Evolutionary conservation across 345 rosid genomes (phyloP).

Genomic region (Citrus sp.): DNA sequence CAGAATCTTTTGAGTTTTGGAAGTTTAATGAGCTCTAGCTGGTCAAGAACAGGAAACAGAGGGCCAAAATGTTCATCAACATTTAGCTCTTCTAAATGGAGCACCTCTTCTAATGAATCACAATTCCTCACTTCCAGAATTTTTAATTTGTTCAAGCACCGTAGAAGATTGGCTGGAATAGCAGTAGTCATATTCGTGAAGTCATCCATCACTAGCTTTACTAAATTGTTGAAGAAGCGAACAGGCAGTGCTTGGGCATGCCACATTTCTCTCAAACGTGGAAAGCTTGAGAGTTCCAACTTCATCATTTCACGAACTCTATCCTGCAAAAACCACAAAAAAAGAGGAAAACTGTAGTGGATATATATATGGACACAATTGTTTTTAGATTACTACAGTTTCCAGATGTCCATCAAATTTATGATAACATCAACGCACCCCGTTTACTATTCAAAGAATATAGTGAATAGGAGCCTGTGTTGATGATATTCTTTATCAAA

Average conservation of each 20-base stretch:
- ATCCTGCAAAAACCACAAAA: not conserved
- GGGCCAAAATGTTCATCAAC: not conserved
- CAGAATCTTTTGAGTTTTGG: constrained; percentile 5
- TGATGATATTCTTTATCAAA: too few relatives aligned
- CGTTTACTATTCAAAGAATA: too few relatives aligned
- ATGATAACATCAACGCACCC: too few relatives aligned
- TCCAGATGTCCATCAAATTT: too few relatives aligned
- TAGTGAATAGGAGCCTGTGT: too few relatives aligned
- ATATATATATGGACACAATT: too few relatives aligned
- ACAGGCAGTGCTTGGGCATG: not conserved
- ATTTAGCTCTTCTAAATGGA: not conserved
- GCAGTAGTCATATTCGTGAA: not conserved
- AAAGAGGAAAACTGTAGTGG: too few relatives aligned
- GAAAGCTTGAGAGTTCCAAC: not conserved
- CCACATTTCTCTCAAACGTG: constrained; percentile 10
- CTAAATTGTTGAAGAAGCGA: constrained; percentile 5
- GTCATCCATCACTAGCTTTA: not conserved
- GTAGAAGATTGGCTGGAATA: not conserved
- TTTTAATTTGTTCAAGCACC: not conserved
- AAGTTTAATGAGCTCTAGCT: too few relatives aligned
- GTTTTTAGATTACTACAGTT: too few relatives aligned
- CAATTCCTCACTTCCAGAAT: constrained; percentile 6
- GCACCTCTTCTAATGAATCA: constrained; percentile 11
- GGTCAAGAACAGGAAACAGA: too few relatives aligned
- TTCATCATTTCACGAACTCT: not conserved